Percentiles rank a stretch among this genome's conserved stretches.
phyloP scores from a whole-genome alignment of 345 rosid species.

The Clarkia xantiana region DNA sequence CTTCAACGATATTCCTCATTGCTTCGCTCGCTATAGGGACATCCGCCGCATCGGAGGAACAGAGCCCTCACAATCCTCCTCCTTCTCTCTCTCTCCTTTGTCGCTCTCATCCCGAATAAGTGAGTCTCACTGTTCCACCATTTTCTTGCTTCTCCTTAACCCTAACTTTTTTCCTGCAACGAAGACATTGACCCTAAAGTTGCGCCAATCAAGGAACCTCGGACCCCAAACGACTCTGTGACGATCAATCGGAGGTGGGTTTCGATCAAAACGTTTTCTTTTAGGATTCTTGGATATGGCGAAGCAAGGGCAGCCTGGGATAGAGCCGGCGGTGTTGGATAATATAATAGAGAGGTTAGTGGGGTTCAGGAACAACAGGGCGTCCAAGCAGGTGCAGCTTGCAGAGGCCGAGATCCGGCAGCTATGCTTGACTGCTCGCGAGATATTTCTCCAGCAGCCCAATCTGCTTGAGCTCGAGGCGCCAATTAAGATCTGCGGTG shows the following conservation, averaged over 20 bases:
- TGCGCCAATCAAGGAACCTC: too few species aligned
- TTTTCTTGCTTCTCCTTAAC: too few species aligned
- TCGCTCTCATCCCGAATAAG: not conserved
- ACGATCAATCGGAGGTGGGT: not conserved
- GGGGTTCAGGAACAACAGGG: conserved; percentile 75
- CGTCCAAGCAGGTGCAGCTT: conserved; percentile 90
- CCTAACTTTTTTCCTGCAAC: too few species aligned
- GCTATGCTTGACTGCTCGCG: conserved; percentile 59
- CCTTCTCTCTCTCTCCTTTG: not conserved
- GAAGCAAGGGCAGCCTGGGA: conserved; percentile 39
- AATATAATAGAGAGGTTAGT: conserved; percentile 72
- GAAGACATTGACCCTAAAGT: too few species aligned
- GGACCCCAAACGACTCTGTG: too few species aligned
- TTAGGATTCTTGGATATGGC: conserved; percentile 19
- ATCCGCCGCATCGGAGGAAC: conserved; percentile 21
- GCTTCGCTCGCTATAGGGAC: conserved; percentile 1
- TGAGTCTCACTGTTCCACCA: not conserved
- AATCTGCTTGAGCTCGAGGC: conserved; percentile 90
- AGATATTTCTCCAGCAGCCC: conserved; percentile 73
- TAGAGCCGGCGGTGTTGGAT: conserved; percentile 56
- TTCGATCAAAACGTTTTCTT: not conserved
- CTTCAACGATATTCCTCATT: not conserved
- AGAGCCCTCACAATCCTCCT: conserved; percentile 4
- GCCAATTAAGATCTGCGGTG: conserved; percentile 95
- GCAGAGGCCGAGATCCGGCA: conserved; percentile 88